Conservation (phyloP, 495 filamentous ascomycete species). For the Lichenothelia convexa region DNA sequence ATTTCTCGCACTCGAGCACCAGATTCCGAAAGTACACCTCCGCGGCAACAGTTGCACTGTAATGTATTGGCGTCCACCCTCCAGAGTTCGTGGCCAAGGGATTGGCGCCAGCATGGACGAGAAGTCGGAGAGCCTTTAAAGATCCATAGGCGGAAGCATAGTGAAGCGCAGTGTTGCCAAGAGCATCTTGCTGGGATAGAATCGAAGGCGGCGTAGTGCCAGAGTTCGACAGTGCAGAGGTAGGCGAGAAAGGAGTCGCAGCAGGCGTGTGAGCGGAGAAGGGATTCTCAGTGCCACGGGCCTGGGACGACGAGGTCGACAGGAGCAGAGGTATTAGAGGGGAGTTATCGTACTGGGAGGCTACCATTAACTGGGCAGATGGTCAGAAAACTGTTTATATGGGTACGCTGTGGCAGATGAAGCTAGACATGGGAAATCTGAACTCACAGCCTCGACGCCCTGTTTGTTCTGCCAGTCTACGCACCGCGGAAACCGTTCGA, state of each 20-base stretch:
- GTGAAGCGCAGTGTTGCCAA: conserved; percentile 66
- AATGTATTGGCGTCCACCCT: conserved; percentile 55
- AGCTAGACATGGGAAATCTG: background rate
- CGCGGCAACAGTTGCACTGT: conserved; percentile 52
- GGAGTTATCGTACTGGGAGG: conserved; percentile 11
- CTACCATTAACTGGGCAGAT: conserved; percentile 13
- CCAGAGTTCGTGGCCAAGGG: conserved; percentile 44
- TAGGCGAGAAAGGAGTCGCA: too few relatives aligned
- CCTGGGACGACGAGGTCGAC: background rate
- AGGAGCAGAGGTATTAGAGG: conserved; percentile 15
- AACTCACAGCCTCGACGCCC: conserved; percentile 26
- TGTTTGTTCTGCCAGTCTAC: conserved; percentile 15
- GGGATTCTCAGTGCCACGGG: too few relatives aligned
- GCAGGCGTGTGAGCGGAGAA: too few relatives aligned
- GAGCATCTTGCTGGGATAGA: conserved; percentile 31
- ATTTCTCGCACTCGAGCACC: conserved; percentile 34
- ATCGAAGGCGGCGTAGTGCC: conserved; percentile 1
- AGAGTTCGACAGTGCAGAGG: too few relatives aligned
- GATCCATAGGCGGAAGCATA: conserved; percentile 47
- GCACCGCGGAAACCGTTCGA: conserved; percentile 24
- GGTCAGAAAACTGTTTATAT: background rate
- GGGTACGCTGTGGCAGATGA: background rate
- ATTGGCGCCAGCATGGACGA: conserved; percentile 51
- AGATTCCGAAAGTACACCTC: conserved; percentile 58
- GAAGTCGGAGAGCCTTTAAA: conserved; percentile 49